phyloP scores from a whole-genome alignment of 164 flowering plant species.

The Sedum album region DNA sequence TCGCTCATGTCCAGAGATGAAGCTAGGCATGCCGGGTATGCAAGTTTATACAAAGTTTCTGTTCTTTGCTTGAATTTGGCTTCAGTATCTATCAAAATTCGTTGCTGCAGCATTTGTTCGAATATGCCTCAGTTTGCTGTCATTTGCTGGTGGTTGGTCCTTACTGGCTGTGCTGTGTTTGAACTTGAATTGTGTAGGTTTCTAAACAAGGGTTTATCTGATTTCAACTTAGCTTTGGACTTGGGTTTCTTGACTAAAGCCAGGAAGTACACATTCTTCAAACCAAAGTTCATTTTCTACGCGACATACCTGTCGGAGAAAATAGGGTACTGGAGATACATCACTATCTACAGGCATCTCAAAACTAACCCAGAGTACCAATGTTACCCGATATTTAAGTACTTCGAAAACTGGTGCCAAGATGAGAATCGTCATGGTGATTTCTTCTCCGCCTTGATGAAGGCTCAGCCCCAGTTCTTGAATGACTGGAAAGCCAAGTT shows the following conservation, averaged over 20 bases:
- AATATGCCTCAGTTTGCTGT: background rate
- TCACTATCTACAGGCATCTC: slow-evolving; percentile 88
- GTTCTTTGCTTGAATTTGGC: background rate
- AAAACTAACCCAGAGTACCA: slow-evolving; percentile 87
- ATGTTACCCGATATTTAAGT: slow-evolving; percentile 91
- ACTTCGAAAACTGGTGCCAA: slow-evolving; percentile 99
- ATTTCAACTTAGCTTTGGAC: slow-evolving; percentile 91
- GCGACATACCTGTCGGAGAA: slow-evolving; percentile 96
- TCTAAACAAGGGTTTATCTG: slow-evolving; percentile 98
- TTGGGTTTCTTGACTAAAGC: slow-evolving; percentile 98
- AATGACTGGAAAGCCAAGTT: slow-evolving; percentile 96
- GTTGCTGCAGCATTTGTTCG: background rate
- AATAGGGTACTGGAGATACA: slow-evolving; percentile 98
- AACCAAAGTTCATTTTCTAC: slow-evolving; percentile 95
- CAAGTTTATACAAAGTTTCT: background rate
- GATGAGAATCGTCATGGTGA: slow-evolving; percentile 99
- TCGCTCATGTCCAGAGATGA: slow-evolving; percentile 99
- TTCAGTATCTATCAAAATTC: too few relatives aligned
- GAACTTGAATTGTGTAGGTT: slow-evolving; percentile 50
- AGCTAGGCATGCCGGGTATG: slow-evolving; percentile 99
- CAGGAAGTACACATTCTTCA: slow-evolving; percentile 96
- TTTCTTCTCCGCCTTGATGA: slow-evolving; percentile 94
- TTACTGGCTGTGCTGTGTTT: background rate
- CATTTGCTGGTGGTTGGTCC: too few relatives aligned
- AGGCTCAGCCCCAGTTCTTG: slow-evolving; percentile 97